These are phyloP conservation scores for Aquanectria penicillioides DNA, from an alignment of 2,329 filamentous ascomycete species.

Conservation along the genomic window DNA sequence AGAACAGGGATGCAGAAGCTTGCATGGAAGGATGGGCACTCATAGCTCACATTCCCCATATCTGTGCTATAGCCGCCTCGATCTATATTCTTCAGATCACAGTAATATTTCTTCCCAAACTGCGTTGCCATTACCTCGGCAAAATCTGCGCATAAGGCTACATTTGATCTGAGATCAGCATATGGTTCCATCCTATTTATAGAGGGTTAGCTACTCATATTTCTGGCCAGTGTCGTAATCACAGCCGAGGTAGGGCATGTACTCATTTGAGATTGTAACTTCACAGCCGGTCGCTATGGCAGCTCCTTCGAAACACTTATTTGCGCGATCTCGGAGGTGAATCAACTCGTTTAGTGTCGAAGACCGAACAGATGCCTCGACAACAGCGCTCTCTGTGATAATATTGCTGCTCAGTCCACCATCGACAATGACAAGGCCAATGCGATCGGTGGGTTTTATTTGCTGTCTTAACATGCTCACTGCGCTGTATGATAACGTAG, in stretches of 20 bases:
- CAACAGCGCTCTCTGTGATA: conserved; percentile 52
- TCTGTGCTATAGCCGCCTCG: conserved; percentile 2
- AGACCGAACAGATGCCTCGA: conserved; percentile 37
- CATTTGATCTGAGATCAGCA: conserved; percentile 4
- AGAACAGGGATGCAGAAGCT: background rate
- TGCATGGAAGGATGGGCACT: conserved; percentile 9
- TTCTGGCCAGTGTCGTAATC: background rate
- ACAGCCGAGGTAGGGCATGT: background rate
- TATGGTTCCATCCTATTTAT: conserved; percentile 2
- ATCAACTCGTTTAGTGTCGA: background rate
- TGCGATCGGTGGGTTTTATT: conserved; percentile 56
- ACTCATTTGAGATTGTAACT: background rate
- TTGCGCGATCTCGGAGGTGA: background rate
- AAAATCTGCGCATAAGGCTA: background rate
- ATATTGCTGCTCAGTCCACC: conserved; percentile 54
- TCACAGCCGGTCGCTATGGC: conserved; percentile 6
- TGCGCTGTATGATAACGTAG: conserved; percentile 52
- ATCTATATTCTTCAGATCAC: background rate
- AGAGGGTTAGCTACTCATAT: background rate
- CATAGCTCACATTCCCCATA: conserved; percentile 12
- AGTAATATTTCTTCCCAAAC: background rate
- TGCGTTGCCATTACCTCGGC: background rate
- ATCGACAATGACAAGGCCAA: conserved; percentile 59
- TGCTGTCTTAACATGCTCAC: conserved; percentile 61
- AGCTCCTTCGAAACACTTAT: conserved; percentile 6